These are phyloP conservation scores for Ottelia alismoides DNA, from an alignment of 106 monocot genomes.

Conservation along the genomic window DNA sequence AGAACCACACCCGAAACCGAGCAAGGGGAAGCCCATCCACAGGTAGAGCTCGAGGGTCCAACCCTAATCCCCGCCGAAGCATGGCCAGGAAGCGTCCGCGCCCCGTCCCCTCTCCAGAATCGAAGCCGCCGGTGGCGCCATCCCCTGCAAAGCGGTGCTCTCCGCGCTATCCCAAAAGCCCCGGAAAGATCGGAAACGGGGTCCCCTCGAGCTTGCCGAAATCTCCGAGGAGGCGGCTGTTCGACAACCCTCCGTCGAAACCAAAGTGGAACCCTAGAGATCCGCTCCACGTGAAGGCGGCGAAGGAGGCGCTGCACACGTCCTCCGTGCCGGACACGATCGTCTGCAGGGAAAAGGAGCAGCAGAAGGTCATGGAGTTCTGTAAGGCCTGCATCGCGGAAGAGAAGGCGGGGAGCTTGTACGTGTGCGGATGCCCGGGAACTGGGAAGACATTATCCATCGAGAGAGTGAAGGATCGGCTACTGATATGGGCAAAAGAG, in stretches of 20 bases:
- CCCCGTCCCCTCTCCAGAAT: no score
- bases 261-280: slow-evolving; percentile 31
- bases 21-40: no score
- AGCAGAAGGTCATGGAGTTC: slow-evolving; percentile 56
- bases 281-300: slow-evolving; percentile 44
- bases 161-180: not conserved
- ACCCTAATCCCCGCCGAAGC: no score
- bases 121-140: no score
- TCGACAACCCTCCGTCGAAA: slow-evolving; percentile 3
- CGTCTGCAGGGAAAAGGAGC: slow-evolving; percentile 78
- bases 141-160: slow-evolving; percentile 12
- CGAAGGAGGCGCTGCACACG: slow-evolving; percentile 69
- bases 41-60: no score
- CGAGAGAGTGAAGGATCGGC: slow-evolving; percentile 30
- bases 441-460: slow-evolving; percentile 89
- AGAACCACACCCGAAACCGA: no score
- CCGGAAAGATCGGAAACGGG: not conserved
- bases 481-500: slow-evolving; percentile 56
- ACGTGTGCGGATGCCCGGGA: slow-evolving; percentile 93
- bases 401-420: slow-evolving; percentile 58
- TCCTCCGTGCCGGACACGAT: slow-evolving; percentile 46
- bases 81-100: no score
- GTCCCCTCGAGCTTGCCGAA: slow-evolving; percentile 5
- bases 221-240: slow-evolving; percentile 14
- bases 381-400: slow-evolving; percentile 50